Conservation (phyloP, 108 stramenopile species). For the Skeletonema costatum region DNA sequence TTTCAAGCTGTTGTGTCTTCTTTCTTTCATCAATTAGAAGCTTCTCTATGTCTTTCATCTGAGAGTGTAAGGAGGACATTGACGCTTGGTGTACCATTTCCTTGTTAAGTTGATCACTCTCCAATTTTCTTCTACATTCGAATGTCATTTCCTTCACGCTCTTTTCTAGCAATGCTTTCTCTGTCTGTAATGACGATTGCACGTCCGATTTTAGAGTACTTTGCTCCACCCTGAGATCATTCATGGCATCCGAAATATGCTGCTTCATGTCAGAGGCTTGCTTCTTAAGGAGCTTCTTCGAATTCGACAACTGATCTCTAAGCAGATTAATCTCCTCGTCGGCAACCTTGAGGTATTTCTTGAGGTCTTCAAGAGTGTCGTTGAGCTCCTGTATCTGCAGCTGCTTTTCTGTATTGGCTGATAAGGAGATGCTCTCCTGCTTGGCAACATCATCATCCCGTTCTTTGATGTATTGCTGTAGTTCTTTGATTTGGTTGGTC, state of each 20-base stretch:
- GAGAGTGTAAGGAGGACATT: slow-evolving; percentile 6
- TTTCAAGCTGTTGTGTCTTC: slow-evolving; percentile 19
- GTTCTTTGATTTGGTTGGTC: slow-evolving; percentile 24
- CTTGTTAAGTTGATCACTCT: slow-evolving; percentile 23
- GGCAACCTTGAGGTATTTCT: slow-evolving; percentile 7
- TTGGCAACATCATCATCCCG: slow-evolving; percentile 18
- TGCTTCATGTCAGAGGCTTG: slow-evolving; percentile 12
- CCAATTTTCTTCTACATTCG: slow-evolving; percentile 13
- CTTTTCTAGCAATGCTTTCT: slow-evolving; percentile 16
- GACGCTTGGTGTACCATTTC: slow-evolving; percentile 33
- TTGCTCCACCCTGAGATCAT: slow-evolving; percentile 24
- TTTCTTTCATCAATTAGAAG: slow-evolving; percentile 16
- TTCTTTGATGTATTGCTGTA: slow-evolving; percentile 14
- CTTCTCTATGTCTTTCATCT: slow-evolving; percentile 20
- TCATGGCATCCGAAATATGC: slow-evolving; percentile 5
- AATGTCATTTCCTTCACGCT: slow-evolving; percentile 12
- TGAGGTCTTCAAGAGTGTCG: slow-evolving; percentile 7
- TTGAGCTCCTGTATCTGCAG: slow-evolving; percentile 14
- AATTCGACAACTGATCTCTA: background rate
- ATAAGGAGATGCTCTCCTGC: background rate
- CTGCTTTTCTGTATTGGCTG: background rate
- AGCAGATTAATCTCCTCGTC: background rate
- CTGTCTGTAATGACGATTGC: slow-evolving; percentile 11
- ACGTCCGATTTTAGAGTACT: slow-evolving; percentile 19
- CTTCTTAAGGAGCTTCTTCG: slow-evolving; percentile 4